phyloP scores from a whole-genome alignment of 1,284 basidiomycete species.

The Fomitopsis pinicola region DNA sequence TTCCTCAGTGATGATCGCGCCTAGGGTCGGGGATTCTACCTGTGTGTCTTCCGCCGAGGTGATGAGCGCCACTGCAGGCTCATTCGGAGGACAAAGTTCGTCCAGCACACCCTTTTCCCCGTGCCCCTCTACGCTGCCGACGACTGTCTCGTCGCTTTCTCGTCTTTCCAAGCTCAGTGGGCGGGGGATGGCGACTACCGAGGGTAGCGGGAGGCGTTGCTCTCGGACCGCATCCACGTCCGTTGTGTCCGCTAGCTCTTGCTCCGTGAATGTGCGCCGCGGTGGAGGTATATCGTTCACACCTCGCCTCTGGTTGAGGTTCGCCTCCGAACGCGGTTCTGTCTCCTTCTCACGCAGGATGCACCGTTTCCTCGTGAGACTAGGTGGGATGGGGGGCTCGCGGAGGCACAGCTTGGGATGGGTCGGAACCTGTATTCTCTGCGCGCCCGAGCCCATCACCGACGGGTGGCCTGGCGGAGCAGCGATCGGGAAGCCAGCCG shows the following conservation, averaged over 20 bases:
- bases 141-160: slow-evolving; percentile 12
- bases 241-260: too few relatives aligned
- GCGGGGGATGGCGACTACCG: not conserved
- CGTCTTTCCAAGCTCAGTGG: slow-evolving; percentile 1
- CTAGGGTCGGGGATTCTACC: not conserved
- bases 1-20: too few relatives aligned
- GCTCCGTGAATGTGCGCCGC: too few relatives aligned
- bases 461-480: not conserved
- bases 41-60: not conserved
- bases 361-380: slow-evolving; percentile 23
- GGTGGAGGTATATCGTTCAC: not conserved
- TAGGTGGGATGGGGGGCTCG: slow-evolving; percentile 27
- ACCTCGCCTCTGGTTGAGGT: not conserved
- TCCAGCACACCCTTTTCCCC: not conserved
- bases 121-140: slow-evolving; percentile 1
- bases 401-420: slow-evolving; percentile 21
- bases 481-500: not conserved
- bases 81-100: not conserved
- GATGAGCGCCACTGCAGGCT: not conserved
- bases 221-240: too few relatives aligned
- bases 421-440: slow-evolving; percentile 18
- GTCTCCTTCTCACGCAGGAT: slow-evolving; percentile 1
- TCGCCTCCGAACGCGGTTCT: not conserved
- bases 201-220: too few relatives aligned
- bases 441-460: slow-evolving; percentile 3